phyloP scores from a whole-genome alignment of 1,284 basidiomycete species.

The Naganishia liquefaciens region DNA sequence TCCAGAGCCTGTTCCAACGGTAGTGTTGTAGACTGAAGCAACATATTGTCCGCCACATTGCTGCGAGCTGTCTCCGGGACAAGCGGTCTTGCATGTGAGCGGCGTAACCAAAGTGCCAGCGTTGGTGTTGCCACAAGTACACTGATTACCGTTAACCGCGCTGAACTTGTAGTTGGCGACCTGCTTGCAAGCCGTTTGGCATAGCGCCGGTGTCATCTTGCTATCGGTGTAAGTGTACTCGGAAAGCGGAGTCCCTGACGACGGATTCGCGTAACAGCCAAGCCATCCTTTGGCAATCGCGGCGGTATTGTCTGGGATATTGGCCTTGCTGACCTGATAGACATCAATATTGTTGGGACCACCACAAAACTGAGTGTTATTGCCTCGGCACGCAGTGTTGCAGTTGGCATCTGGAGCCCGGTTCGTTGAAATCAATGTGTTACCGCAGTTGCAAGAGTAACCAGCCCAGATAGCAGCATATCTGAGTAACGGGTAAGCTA shows the following conservation, averaged over 20 bases:
- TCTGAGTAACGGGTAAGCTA: not conserved
- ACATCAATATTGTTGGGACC: slow-evolving; percentile 28
- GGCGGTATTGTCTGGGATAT: slow-evolving; percentile 2
- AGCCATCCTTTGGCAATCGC: slow-evolving; percentile 30
- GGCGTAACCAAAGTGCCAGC: slow-evolving; percentile 30
- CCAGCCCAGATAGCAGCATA: slow-evolving; percentile 38
- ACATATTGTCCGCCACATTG: slow-evolving; percentile 40
- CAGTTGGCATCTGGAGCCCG: slow-evolving; percentile 35
- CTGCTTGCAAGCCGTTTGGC: slow-evolving; percentile 36
- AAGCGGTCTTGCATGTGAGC: slow-evolving; percentile 38
- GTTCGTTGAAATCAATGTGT: slow-evolving; percentile 33
- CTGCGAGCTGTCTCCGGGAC: slow-evolving; percentile 41
- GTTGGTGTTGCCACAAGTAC: slow-evolving; percentile 38
- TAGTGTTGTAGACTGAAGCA: slow-evolving; percentile 40
- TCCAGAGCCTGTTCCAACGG: slow-evolving; percentile 13
- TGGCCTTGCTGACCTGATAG: slow-evolving; percentile 26
- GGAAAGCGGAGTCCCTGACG: slow-evolving; percentile 25
- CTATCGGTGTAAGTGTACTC: slow-evolving; percentile 34
- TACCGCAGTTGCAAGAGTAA: slow-evolving; percentile 40
- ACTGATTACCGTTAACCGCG: slow-evolving; percentile 25
- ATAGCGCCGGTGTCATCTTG: slow-evolving; percentile 37
- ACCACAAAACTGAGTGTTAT: slow-evolving; percentile 25
- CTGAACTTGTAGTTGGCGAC: slow-evolving; percentile 26
- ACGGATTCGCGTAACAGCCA: slow-evolving; percentile 33
- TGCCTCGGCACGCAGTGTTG: slow-evolving; percentile 34